phyloP scores from a whole-genome alignment of 2,329 filamentous ascomycete species.

The Diaporthe caulivora region DNA sequence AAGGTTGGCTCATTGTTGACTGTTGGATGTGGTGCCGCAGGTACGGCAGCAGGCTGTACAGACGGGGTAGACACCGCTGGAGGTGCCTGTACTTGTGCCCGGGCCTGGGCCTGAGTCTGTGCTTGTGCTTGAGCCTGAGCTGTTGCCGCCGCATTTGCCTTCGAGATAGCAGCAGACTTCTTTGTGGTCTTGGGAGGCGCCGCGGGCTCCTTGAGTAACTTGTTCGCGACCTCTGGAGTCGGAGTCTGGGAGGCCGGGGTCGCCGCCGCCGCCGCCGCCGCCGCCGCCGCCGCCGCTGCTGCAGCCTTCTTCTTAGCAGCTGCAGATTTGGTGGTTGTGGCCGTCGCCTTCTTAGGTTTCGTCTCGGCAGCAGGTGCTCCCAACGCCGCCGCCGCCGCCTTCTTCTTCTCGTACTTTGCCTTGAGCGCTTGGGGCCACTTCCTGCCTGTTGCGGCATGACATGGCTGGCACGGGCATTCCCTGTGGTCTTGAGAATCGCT shows the following conservation, averaged over 20 bases:
- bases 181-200: constrained; percentile 20
- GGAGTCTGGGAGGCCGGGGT: constrained; percentile 18
- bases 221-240: constrained; percentile 15
- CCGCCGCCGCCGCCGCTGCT: constrained; percentile 13
- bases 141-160: background rate
- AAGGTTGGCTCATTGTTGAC: constrained; percentile 37
- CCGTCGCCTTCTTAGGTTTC: constrained; percentile 30
- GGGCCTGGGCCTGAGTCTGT: background rate
- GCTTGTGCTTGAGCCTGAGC: background rate
- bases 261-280: constrained; percentile 10
- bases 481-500: constrained; percentile 60
- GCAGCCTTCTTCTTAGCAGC: background rate
- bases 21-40: constrained; percentile 17
- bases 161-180: constrained; percentile 24
- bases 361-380: constrained; percentile 26
- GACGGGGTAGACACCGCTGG: background rate
- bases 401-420: constrained; percentile 36
- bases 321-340: constrained; percentile 17
- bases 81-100: background rate
- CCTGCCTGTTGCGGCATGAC: constrained; percentile 36
- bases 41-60: constrained; percentile 4
- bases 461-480: constrained; percentile 62
- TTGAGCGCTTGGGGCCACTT: constrained; percentile 34
- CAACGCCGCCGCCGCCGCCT: constrained; percentile 26
- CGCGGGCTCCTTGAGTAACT: constrained; percentile 27